A percentile compares a stretch with the other conserved stretches of the same genome.
phyloP scores from a whole-genome alignment of 495 filamentous ascomycete species.

The Tuber indicum region DNA sequence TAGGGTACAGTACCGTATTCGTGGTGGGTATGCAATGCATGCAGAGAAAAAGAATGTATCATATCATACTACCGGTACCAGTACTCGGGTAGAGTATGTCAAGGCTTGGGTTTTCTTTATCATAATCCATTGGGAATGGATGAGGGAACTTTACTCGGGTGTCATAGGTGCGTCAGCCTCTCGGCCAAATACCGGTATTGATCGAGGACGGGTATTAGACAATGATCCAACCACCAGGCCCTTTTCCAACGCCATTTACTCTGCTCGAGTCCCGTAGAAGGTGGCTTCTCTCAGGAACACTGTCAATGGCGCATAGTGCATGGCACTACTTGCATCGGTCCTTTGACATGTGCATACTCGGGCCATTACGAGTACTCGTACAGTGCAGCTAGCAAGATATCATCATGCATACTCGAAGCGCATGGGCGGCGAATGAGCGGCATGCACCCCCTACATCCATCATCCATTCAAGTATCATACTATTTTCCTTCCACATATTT shows the following conservation, averaged over 20 bases:
- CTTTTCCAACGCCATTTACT: neutral
- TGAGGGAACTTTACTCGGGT: neutral
- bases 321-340: neutral
- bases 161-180: neutral
- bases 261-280: neutral
- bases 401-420: neutral
- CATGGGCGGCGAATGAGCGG: neutral
- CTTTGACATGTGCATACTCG: neutral
- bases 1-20: too few species aligned
- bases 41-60: neutral
- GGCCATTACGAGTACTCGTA: neutral
- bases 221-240: neutral
- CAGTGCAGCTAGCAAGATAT: neutral
- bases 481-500: neutral
- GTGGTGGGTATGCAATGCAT: neutral
- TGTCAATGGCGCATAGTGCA: slow-evolving; percentile 1
- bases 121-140: neutral
- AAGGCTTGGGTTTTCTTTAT: neutral
- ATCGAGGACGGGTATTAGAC: neutral
- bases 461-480: too few species aligned
- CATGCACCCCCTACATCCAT: neutral
- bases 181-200: neutral
- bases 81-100: neutral
- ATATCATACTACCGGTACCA: too few species aligned
- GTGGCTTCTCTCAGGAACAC: neutral